phyloP scores from a whole-genome alignment of 108 stramenopile genomes.

The Skeletonema menzelii region DNA sequence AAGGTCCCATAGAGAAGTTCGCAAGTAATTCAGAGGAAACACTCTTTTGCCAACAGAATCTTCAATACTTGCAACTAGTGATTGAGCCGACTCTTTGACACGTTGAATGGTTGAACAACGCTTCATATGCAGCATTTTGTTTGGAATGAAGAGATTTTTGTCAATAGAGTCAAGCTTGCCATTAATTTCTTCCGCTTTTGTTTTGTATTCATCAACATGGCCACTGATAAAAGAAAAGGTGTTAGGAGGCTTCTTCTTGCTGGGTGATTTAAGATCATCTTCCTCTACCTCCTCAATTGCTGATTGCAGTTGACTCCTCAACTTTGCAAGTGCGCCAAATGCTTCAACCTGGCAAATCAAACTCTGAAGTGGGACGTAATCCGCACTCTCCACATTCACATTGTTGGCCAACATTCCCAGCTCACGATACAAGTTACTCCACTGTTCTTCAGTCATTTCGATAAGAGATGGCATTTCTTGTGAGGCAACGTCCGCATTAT shows the following conservation, averaged over 20 bases:
- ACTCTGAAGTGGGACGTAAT: neutral
- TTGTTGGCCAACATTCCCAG: neutral
- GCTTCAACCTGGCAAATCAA: slow-evolving; percentile 13
- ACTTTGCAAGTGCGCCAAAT: slow-evolving; percentile 17
- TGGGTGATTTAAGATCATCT: neutral
- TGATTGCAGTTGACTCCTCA: slow-evolving; percentile 6
- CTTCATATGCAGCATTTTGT: neutral
- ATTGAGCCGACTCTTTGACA: neutral
- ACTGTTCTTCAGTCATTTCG: slow-evolving; percentile 2
- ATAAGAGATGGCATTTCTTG: neutral
- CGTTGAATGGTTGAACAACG: neutral
- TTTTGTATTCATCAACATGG: slow-evolving; percentile 3
- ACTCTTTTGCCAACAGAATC: slow-evolving; percentile 4
- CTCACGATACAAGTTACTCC: slow-evolving; percentile 2
- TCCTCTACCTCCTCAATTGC: neutral
- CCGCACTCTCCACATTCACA: neutral
- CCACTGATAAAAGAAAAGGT: neutral
- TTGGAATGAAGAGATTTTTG: slow-evolving; percentile 13
- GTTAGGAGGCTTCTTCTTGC: neutral
- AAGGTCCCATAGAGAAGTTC: slow-evolving; percentile 4
- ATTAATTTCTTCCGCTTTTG: neutral
- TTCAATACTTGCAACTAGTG: neutral
- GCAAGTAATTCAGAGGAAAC: slow-evolving; percentile 9
- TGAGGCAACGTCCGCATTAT: neutral
- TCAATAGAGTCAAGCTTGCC: neutral